Conservation (phyloP, 2,329 filamentous ascomycete genomes). For the Xylariaceae sp. region DNA sequence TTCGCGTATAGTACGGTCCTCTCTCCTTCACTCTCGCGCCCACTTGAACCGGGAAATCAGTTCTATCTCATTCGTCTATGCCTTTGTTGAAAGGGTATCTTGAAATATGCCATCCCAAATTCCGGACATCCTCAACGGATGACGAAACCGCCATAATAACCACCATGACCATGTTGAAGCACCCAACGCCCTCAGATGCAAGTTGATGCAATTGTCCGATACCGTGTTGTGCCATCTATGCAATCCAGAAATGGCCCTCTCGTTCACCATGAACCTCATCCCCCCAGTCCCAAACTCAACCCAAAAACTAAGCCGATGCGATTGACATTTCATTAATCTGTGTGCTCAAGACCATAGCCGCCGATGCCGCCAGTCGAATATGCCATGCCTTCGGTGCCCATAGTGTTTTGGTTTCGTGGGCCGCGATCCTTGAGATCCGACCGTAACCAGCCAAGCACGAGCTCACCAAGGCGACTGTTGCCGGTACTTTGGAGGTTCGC, state of each 20-base stretch:
- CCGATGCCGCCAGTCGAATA: conserved; percentile 51
- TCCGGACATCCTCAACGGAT: conserved; percentile 7
- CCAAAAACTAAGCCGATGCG: background rate
- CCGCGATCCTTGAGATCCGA: conserved; percentile 75
- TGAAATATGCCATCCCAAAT: conserved; percentile 4
- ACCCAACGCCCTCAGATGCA: conserved; percentile 19
- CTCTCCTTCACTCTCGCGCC: background rate
- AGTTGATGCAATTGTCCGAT: conserved; percentile 25
- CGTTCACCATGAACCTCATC: background rate
- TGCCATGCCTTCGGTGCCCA: conserved; percentile 58
- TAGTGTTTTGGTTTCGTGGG: conserved; percentile 57
- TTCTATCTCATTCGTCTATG: conserved; percentile 13
- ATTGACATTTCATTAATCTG: conserved; percentile 24
- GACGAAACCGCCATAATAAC: conserved; percentile 11
- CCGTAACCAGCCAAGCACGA: conserved; percentile 83
- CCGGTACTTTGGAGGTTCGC: conserved; percentile 44
- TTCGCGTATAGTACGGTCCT: background rate
- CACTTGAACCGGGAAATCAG: background rate
- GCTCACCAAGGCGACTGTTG: conserved; percentile 78
- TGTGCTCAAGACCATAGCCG: conserved; percentile 53
- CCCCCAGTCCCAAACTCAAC: background rate
- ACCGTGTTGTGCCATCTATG: conserved; percentile 11
- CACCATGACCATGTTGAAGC: conserved; percentile 12
- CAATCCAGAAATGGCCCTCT: background rate
- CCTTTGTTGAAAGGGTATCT: conserved; percentile 34